Conservation (phyloP, 768 basidiomycete genomes). For the Pulveroboletus ravenelii region DNA sequence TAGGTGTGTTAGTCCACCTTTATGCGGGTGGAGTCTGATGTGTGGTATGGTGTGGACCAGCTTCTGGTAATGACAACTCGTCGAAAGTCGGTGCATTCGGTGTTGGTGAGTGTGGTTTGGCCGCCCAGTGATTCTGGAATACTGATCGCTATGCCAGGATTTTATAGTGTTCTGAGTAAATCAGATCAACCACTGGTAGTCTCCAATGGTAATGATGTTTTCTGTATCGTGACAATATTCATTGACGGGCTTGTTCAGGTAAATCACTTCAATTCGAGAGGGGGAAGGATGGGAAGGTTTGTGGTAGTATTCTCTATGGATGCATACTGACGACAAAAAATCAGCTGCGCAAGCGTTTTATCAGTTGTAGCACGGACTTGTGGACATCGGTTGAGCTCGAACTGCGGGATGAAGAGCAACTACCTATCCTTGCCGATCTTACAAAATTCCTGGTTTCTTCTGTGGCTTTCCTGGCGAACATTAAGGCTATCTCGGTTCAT, state of each 20-base stretch:
- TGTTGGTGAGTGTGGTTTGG: constrained; percentile 5
- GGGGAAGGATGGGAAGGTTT: constrained; percentile 7
- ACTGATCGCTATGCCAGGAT: constrained; percentile 2
- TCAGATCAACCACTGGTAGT: constrained; percentile 11
- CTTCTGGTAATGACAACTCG: constrained; percentile 9
- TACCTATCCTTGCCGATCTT: constrained; percentile 5
- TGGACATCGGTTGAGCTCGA: constrained; percentile 11
- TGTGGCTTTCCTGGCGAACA: constrained; percentile 2
- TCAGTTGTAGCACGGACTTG: neutral
- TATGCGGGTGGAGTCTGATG: neutral
- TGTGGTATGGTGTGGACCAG: neutral
- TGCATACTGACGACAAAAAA: neutral
- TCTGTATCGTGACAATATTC: neutral
- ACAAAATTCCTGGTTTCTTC: constrained; percentile 13
- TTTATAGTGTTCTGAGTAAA: constrained; percentile 17
- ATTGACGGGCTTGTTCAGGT: neutral
- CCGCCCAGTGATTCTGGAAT: neutral
- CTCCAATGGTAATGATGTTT: constrained; percentile 4
- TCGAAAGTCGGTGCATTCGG: constrained; percentile 18
- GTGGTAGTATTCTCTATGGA: neutral
- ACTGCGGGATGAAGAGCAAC: constrained; percentile 1
- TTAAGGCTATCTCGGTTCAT: constrained; percentile 3
- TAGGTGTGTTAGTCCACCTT: constrained; percentile 3
- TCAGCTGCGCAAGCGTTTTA: constrained; percentile 2
- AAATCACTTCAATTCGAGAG: constrained; percentile 11